Percentiles rank a stretch among this genome's conserved stretches.
Conservation (phyloP, 2,329 filamentous ascomycete species). For the Aspergillus flavus region DNA sequence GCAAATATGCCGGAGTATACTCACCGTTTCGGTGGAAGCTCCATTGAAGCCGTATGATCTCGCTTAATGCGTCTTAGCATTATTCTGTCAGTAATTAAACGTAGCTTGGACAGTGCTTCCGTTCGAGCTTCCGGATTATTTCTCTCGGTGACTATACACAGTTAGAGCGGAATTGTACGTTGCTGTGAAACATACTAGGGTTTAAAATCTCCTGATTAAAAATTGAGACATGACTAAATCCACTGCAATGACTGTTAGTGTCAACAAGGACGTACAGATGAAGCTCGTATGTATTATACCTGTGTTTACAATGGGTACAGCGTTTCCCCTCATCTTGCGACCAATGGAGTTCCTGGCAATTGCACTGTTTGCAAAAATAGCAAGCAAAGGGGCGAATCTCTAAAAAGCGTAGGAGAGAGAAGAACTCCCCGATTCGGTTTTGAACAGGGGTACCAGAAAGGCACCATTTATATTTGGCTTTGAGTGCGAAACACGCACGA, state of each 20-base stretch:
- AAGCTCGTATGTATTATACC: slow-evolving; percentile 29
- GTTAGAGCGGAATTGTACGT: slow-evolving; percentile 36
- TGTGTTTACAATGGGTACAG: slow-evolving; percentile 70
- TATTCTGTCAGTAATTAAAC: slow-evolving; percentile 85
- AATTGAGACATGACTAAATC: slow-evolving; percentile 72
- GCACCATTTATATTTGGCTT: slow-evolving; percentile 91
- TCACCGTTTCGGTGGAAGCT: slow-evolving; percentile 86
- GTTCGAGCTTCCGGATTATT: slow-evolving; percentile 58
- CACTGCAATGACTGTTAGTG: slow-evolving; percentile 39
- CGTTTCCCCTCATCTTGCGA: slow-evolving; percentile 69
- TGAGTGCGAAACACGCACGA: slow-evolving; percentile 89
- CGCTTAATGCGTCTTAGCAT: slow-evolving; percentile 96
- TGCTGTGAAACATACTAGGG: slow-evolving; percentile 52
- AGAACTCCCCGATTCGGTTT: slow-evolving; percentile 96
- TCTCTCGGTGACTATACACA: slow-evolving; percentile 56
- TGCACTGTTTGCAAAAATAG: slow-evolving; percentile 88
- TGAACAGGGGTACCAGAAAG: slow-evolving; percentile 93
- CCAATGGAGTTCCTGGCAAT: slow-evolving; percentile 84
- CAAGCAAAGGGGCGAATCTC: slow-evolving; percentile 86
- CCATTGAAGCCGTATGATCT: slow-evolving; percentile 92
- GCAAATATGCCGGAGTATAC: slow-evolving; percentile 11
- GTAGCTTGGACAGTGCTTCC: slow-evolving; percentile 76
- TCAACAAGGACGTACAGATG: neutral
- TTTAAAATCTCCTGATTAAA: slow-evolving; percentile 96
- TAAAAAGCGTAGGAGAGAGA: slow-evolving; percentile 89